Evolutionary conservation across 2,329 filamentous ascomycete genomes (phyloP), one percentile per base, ranked within the genome.

Genomic region (Bipolaris cookei): DNA sequence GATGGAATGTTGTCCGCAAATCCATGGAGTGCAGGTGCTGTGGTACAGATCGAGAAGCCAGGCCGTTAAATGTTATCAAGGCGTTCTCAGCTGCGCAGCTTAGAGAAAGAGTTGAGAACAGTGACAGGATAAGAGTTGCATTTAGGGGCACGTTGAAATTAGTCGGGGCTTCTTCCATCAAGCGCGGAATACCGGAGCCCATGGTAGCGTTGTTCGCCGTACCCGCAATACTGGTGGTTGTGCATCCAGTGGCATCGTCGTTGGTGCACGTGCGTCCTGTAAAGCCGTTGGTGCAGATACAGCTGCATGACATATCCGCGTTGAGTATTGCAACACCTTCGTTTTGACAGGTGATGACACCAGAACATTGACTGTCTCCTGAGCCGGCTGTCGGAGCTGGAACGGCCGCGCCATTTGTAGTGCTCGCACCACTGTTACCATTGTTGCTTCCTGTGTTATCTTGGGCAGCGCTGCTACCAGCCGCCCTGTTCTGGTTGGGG

Each of bases 281-380:
- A 73, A 94, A 98, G 1, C 93, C 92, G 67, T 95, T 92, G 20
- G 89, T 87, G 76, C 94, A 99, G 41, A 97, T 86, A 73, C 94
- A 99, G 11, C 88, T 89, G 77, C 94, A 98, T 18, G 84, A 80
- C 3, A 72, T 73, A 41, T 86, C 84, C 54, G 86, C 81, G 14
- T 84, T 85, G 18, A 92, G 77, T 14, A 94, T 84, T 53, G 88
- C 92, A 16, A 88, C 87, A 25, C 94, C 94, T 8, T 91, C 92
- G 63, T 98, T 97, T 50, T 84, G 79, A 70, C 94, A 97, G 0
- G 81, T 82, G 13, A 89, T 78, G 28, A 83, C 82, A 37, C 80
- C 77, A 63, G 85, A 81, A 73, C 92, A 96, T 58, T 74, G 68
- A 18, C 53, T 53, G 20, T 53, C 61, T 18, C 62, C 68, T n/a